Conservation (phyloP, 2,329 filamentous ascomycete genomes). For the Magnaporthales sp. region DNA sequence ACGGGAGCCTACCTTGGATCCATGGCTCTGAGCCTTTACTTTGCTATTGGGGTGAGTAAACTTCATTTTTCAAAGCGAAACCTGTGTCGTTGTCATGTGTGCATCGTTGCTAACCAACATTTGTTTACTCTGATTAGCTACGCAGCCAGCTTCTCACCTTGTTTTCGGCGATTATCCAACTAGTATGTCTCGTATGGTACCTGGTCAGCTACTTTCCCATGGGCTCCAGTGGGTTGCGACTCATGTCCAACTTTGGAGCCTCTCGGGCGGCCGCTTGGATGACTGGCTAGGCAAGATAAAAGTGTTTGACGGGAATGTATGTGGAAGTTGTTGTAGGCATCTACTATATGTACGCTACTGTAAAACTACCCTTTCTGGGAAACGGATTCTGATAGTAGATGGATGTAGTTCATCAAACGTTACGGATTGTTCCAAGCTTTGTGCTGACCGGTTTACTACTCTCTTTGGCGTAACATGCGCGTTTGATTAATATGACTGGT, state of each 20-base stretch:
- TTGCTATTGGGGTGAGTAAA: constrained; percentile 77
- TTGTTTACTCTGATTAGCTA: constrained; percentile 44
- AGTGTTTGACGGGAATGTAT: neutral
- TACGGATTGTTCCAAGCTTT: neutral
- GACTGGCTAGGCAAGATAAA: constrained; percentile 46
- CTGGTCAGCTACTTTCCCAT: constrained; percentile 96
- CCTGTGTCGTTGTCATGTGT: neutral
- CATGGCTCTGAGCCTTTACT: constrained; percentile 82
- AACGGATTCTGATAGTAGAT: neutral
- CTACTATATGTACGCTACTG: neutral
- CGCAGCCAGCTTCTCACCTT: constrained; percentile 79
- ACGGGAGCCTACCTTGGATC: constrained; percentile 93
- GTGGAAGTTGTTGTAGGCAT: neutral
- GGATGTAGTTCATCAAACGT: neutral
- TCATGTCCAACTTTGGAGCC: constrained; percentile 79
- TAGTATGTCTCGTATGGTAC: constrained; percentile 83
- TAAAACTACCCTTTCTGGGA: neutral
- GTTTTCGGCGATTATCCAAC: constrained; percentile 72
- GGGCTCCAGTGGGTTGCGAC: constrained; percentile 79
- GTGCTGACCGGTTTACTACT: neutral
- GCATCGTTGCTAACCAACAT: constrained; percentile 9
- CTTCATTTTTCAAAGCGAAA: neutral
- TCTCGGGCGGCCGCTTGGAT: constrained; percentile 83
- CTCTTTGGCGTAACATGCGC: neutral
- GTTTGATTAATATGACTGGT: neutral